These are phyloP conservation scores for Collybia sordida DNA, from an alignment of 768 basidiomycete genomes.

Conservation along the genomic window DNA sequence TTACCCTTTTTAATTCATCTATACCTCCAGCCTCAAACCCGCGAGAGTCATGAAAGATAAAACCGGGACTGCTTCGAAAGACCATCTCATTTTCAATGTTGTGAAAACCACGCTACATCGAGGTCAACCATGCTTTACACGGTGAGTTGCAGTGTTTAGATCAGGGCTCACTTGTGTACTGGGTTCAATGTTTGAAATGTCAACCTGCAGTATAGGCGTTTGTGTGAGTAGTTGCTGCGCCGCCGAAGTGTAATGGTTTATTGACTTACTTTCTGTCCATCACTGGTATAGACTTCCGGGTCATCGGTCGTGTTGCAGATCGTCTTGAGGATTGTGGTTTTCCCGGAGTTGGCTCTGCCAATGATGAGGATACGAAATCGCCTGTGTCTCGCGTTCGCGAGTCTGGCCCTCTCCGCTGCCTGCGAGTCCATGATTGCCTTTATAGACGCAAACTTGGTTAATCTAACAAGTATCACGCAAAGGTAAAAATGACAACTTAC, in stretches of 20 bases:
- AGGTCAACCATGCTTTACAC: neutral
- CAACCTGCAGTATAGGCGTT: too few species aligned
- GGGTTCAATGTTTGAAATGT: too few species aligned
- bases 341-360: slow-evolving; percentile 10
- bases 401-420: too few species aligned
- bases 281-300: slow-evolving; percentile 11
- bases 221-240: too few species aligned
- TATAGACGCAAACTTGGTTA: too few species aligned
- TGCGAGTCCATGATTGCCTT: too few species aligned
- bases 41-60: slow-evolving; percentile 26
- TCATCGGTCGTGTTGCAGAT: slow-evolving; percentile 32
- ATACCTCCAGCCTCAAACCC: slow-evolving; percentile 20
- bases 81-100: slow-evolving; percentile 17
- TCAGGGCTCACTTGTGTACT: too few species aligned
- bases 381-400: neutral
- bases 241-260: too few species aligned
- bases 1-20: slow-evolving; percentile 16
- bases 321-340: slow-evolving; percentile 33
- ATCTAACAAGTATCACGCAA: too few species aligned
- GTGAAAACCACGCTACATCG: slow-evolving; percentile 19
- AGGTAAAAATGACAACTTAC: too few species aligned
- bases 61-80: slow-evolving; percentile 20
- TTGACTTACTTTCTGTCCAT: too few species aligned
- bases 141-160: neutral
- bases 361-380: slow-evolving; percentile 12